phyloP scores from a whole-genome alignment of 23 red algal species.

The Gracilaria domingensis region DNA sequence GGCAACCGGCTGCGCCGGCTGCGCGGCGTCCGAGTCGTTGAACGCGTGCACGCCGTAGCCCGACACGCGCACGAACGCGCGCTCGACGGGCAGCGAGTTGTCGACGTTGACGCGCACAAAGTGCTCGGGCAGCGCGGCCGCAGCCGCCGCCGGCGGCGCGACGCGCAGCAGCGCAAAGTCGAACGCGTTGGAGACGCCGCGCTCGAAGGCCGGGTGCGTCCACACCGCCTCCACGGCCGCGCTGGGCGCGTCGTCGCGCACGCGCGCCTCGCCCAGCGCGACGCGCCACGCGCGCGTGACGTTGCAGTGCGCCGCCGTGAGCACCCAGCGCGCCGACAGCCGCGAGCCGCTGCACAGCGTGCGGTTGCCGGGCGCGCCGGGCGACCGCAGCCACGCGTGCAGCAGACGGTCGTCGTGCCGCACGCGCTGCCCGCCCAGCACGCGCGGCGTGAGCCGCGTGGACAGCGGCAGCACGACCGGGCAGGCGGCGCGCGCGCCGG shows the following conservation, averaged over 20 bases:
- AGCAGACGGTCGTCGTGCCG: not conserved
- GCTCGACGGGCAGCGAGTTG: not conserved
- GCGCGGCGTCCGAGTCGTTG: not conserved
- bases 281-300: constrained; percentile 5
- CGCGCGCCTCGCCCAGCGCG: not conserved
- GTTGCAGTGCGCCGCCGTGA: constrained; percentile 81
- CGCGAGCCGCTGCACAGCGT: constrained; percentile 51
- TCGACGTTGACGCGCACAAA: not conserved
- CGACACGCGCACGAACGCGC: constrained; percentile 28
- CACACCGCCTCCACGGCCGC: not conserved
- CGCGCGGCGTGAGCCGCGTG: not conserved
- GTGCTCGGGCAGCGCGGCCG: not conserved
- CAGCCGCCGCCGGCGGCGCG: not conserved
- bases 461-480: constrained; percentile 12
- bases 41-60: constrained; percentile 40
- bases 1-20: not conserved
- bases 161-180: not conserved
- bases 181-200: not conserved
- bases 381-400: not conserved
- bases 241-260: not conserved
- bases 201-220: not conserved
- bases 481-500: not conserved
- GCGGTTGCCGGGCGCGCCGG: not conserved
- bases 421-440: not conserved
- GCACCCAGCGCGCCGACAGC: constrained; percentile 32